Evolutionary conservation across 2,329 filamentous ascomycete species (phyloP).

Genomic region (Fusarium chaquense): DNA sequence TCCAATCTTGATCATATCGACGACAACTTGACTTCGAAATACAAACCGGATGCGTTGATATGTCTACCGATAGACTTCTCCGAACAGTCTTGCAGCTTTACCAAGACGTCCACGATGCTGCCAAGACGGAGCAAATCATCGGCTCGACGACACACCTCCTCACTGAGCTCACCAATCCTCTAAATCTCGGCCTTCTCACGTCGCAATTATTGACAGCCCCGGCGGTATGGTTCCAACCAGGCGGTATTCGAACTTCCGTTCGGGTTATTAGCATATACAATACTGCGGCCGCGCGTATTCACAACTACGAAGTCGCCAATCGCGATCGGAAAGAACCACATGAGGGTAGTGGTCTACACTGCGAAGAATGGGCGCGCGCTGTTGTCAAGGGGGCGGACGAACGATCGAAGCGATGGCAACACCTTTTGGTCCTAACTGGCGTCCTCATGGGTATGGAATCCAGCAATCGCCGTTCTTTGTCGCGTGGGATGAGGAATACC

Average conservation of each 20-base stretch:
- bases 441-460: conserved; percentile 81
- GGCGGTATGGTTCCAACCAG: conserved; percentile 73
- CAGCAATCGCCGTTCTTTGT: conserved; percentile 72
- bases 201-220: conserved; percentile 78
- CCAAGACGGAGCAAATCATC: conserved; percentile 68
- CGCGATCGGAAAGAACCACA: conserved; percentile 48
- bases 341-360: conserved; percentile 59
- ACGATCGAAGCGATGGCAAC: conserved; percentile 79
- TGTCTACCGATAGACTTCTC: conserved; percentile 76
- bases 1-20: conserved; percentile 14
- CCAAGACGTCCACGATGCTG: conserved; percentile 64
- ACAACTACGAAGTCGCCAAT: conserved; percentile 60
- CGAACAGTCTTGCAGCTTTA: conserved; percentile 73
- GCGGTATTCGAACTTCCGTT: conserved; percentile 72
- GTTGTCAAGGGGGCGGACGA: conserved; percentile 69
- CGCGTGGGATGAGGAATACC: conserved; percentile 71
- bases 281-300: conserved; percentile 69
- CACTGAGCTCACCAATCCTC: conserved; percentile 76
- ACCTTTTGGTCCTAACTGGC: conserved; percentile 83
- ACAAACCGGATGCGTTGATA: conserved; percentile 50
- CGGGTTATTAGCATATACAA: conserved; percentile 79
- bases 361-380: conserved; percentile 68
- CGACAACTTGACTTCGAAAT: not conserved
- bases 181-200: conserved; percentile 79
- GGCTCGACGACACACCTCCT: conserved; percentile 76